A percentile compares a stretch with the other conserved stretches of the same genome.
Conservation (phyloP, 805 yeast genomes). For the Tetrapisispora phaffii region DNA sequence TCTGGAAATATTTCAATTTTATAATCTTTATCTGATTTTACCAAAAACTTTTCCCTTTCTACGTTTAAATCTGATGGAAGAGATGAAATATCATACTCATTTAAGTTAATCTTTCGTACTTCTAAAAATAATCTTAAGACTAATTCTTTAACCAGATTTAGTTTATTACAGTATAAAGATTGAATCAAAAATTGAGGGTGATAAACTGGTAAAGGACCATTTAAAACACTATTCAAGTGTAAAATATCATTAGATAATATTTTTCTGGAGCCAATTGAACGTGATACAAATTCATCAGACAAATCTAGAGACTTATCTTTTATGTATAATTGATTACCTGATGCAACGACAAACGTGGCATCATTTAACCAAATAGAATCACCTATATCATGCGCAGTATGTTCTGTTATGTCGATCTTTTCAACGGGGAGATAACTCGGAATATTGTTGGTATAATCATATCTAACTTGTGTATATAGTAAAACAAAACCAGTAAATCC, state of each 20-base stretch:
- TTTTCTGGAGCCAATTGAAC: conserved; percentile 49
- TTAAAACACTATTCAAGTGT: conserved; percentile 63
- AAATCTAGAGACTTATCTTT: conserved; percentile 62
- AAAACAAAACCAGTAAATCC: conserved; percentile 60
- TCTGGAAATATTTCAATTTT: conserved; percentile 26
- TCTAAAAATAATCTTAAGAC: conserved; percentile 43
- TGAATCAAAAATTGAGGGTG: conserved; percentile 87
- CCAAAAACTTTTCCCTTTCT: conserved; percentile 21
- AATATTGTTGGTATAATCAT: conserved; percentile 73
- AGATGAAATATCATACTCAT: conserved; percentile 26
- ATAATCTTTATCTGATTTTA: conserved; percentile 18
- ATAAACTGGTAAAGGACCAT: conserved; percentile 82
- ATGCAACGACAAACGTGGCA: conserved; percentile 71
- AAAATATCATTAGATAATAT: conserved; percentile 48
- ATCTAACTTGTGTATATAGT: conserved; percentile 72
- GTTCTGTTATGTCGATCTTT: conserved; percentile 56
- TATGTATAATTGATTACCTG: conserved; percentile 82
- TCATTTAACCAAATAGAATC: conserved; percentile 80
- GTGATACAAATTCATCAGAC: conserved; percentile 40
- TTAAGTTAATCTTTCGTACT: conserved; percentile 46
- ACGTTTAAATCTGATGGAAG: conserved; percentile 28
- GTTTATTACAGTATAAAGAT: conserved; percentile 52
- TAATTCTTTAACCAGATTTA: conserved; percentile 45
- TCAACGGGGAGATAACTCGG: conserved; percentile 74
- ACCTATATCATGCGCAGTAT: conserved; percentile 74